Percentiles rank a stretch among this genome's conserved stretches.
These are phyloP conservation scores for Mycena rebaudengoi DNA, from an alignment of 768 basidiomycete genomes.

Conservation along the genomic window DNA sequence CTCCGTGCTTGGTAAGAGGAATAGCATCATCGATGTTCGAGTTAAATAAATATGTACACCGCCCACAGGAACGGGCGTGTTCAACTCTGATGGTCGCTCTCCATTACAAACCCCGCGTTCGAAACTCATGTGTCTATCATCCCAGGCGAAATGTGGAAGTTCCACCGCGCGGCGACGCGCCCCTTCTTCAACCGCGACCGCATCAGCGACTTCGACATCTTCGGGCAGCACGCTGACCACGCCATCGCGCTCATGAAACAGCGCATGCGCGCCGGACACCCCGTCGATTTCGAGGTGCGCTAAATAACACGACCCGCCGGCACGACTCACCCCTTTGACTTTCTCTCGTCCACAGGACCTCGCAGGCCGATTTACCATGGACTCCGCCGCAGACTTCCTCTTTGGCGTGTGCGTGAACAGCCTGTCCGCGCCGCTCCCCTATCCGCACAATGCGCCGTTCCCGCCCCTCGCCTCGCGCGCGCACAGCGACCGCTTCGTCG, in stretches of 20 bases:
- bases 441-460: slow-evolving; percentile 44
- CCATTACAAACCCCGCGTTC: background rate
- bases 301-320: background rate
- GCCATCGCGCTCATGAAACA: slow-evolving; percentile 53
- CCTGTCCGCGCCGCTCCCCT: slow-evolving; percentile 56
- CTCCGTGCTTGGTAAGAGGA: slow-evolving; percentile 15
- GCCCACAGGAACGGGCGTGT: slow-evolving; percentile 63
- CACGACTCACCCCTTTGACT: background rate
- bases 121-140: background rate
- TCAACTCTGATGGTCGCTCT: slow-evolving; percentile 63
- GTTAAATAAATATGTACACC: slow-evolving; percentile 19
- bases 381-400: slow-evolving; percentile 67
- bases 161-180: slow-evolving; percentile 72
- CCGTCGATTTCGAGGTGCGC: slow-evolving; percentile 68
- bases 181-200: slow-evolving; percentile 75
- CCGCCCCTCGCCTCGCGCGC: background rate
- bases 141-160: slow-evolving; percentile 67
- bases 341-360: slow-evolving; percentile 45
- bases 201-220: slow-evolving; percentile 70
- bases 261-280: slow-evolving; percentile 53
- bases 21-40: no score
- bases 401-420: slow-evolving; percentile 58
- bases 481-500: slow-evolving; percentile 16
- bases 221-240: slow-evolving; percentile 60
- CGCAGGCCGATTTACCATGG: slow-evolving; percentile 64